A percentile compares a stretch with the other conserved stretches of the same genome.
These are phyloP conservation scores for Theileria orientalis DNA, from an alignment of 169 alveolate species.

Conservation along the genomic window DNA sequence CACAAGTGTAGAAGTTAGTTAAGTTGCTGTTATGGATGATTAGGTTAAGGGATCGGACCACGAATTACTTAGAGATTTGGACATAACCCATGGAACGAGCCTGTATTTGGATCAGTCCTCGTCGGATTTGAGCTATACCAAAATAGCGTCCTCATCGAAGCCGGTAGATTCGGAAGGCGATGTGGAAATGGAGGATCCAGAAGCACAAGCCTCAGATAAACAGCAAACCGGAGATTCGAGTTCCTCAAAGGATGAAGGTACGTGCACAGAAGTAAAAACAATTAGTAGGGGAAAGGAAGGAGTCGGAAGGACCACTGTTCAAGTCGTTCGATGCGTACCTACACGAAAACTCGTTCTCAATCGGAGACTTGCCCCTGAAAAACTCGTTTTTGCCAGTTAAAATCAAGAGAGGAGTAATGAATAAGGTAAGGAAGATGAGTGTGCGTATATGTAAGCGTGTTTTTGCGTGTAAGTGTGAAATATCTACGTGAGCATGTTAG, in stretches of 20 bases:
- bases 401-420: slow-evolving; percentile 72
- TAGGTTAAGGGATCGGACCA: slow-evolving; percentile 4
- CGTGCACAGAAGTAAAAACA: too few relatives aligned
- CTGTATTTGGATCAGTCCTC: background rate
- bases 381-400: slow-evolving; percentile 61
- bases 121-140: background rate
- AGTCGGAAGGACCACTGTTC: slow-evolving; percentile 59
- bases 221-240: too few relatives aligned
- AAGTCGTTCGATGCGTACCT: slow-evolving; percentile 82
- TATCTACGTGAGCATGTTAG: too few relatives aligned
- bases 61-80: background rate
- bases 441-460: background rate
- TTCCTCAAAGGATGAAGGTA: too few relatives aligned
- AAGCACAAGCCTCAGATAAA: too few relatives aligned
- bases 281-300: background rate
- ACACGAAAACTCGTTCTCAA: slow-evolving; percentile 71
- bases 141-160: background rate
- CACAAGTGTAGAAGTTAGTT: slow-evolving; percentile 17
- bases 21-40: background rate
- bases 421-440: slow-evolving; percentile 54
- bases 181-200: background rate
- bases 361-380: slow-evolving; percentile 77
- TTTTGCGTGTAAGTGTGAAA: slow-evolving; percentile 12
- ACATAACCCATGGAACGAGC: slow-evolving; percentile 5
- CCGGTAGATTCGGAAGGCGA: background rate